Evolutionary conservation across 441 rosid species (phyloP), one percentile per base, ranked within the genome.

Genomic region (Sinapis alba): DNA sequence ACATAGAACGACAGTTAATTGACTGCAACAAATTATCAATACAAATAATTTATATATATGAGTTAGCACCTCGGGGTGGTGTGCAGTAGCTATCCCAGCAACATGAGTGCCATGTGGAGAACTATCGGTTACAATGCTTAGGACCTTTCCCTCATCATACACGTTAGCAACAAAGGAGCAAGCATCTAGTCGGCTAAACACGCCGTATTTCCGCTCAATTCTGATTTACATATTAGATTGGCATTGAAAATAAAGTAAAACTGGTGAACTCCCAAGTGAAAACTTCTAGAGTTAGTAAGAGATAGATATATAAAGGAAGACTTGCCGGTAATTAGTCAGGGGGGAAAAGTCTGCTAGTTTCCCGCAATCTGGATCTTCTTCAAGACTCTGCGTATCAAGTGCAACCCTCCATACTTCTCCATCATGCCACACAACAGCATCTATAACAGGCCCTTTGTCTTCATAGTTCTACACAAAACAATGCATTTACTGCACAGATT

Each of bases 41-140:
- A 50, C 51, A 72, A 68, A 72, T 27, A 73, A 34, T 41, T 62
- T 16, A 58, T 18, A 77, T 57, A 67, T 11, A 69, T 59, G 72
- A 50, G 60, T 54, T 68, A 58, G 76, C 86, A 96, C 99, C 98
- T 96, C 82, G 38, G 90, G 91, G 80, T 93, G 94, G 83, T 87
- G 93, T 67, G 97, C 97, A 78, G 97, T 79, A 64, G 98, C 97
- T 81, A 93, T 93, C 79, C 98, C 97, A 81, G 99, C 90, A 80
- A 96, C 99, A 89, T 96, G 99, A 83, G 99, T 96, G 30, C 94
- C 98, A 58, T 96, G 98, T 68, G 97, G 94, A 70, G 98, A 92
- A 82, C 92, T n/a, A 84, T 96, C 98, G 1, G 98, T 96, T 60
- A 96, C 98, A 34, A 96, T 88, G 68, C 98, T 93, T 72, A 96